phyloP scores from a whole-genome alignment of 371 early-diverging fungal genomes.

The Lichtheimia hyalospora region DNA sequence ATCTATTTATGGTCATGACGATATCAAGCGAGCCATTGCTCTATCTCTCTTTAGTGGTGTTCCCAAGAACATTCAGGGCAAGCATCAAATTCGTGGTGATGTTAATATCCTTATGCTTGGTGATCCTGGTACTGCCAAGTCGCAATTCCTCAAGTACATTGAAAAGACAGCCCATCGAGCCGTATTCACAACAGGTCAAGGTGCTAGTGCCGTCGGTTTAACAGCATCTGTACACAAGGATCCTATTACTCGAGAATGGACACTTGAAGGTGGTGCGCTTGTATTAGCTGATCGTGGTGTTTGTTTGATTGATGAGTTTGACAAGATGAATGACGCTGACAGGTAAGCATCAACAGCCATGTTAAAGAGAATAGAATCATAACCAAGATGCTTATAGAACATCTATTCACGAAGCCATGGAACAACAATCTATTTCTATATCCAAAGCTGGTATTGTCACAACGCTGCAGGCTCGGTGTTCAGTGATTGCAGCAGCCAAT shows the following conservation, averaged over 20 bases:
- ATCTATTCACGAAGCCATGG: constrained; percentile 96
- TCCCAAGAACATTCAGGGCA: constrained; percentile 90
- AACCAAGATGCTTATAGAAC: constrained; percentile 48
- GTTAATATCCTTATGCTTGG: constrained; percentile 99
- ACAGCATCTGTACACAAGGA: constrained; percentile 99
- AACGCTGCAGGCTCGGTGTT: constrained; percentile 89
- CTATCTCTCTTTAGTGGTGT: constrained; percentile 98
- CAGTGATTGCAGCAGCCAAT: constrained; percentile 94
- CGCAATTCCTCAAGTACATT: constrained; percentile 98
- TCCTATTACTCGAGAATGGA: constrained; percentile 97
- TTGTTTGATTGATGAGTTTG: constrained; percentile 96
- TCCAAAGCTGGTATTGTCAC: constrained; percentile 95
- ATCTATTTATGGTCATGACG: constrained; percentile 98
- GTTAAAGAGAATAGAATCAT: neutral
- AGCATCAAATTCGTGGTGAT: constrained; percentile 97
- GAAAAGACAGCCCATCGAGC: constrained; percentile 96
- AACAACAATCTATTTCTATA: constrained; percentile 93
- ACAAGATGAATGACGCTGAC: constrained; percentile 91
- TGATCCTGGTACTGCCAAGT: constrained; percentile 99
- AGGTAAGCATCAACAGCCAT: constrained; percentile 30
- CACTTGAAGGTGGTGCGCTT: constrained; percentile 98
- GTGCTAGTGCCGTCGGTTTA: constrained; percentile 99
- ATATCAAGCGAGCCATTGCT: constrained; percentile 96
- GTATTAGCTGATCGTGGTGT: constrained; percentile 91
- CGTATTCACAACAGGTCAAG: constrained; percentile 99